Base-by-base conservation (phyloP, 1,284 basidiomycete species). In the Trametes pubescens region DNA sequence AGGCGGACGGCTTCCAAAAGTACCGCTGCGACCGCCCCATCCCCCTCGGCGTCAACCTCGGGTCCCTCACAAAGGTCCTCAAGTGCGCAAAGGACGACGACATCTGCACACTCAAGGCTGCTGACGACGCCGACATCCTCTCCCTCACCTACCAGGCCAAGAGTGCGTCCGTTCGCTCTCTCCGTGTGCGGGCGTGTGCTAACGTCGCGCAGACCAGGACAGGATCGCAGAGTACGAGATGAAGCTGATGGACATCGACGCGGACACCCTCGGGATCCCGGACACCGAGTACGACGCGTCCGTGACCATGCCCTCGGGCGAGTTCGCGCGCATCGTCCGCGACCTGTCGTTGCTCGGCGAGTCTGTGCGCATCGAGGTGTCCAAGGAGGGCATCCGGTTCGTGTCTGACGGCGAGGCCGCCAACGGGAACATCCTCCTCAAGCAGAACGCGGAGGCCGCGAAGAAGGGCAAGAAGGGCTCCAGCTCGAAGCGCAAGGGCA, bases 231-330 rank as follows among this genome's bases (percentile, higher is more conserved):
- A 99, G 77, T 99, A 99, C 80, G 96, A 98, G 74, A 95, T 99
- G 91, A 99, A 99, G 79, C 88, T 99, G 60, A 99, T 99, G 96
- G 98, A 99, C 75, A 99, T 99, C 73, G 97, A 99, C 79, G 84
- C 93, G 38, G 98, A 99, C 79, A 92, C 91, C 62, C 91, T 99
- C 59, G 93, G 94, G 57, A 99, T 99, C 72, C 98, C 98, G n/a
- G 96, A 99, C 71, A 99, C 98, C 2, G 92, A 96, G 66, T 99
- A 99, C 79, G 97, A 99, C 74, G 95, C 95, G 21, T 91, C 93
- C 58, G 90, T 99, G 61, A 92, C 90, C 35, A 91, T 99, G 88
- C 88, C 93, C 9, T 89, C 95, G 0, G 69, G 83, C 55, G 98
- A 99, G 78, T 98, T 99, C 76, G 81, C 89, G 35, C 90, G 96